Percentiles rank a stretch among this genome's conserved stretches.
These are phyloP conservation scores for Saprolegnia diclina DNA, from an alignment of 352 stramenopile genomes.

Conservation along the genomic window DNA sequence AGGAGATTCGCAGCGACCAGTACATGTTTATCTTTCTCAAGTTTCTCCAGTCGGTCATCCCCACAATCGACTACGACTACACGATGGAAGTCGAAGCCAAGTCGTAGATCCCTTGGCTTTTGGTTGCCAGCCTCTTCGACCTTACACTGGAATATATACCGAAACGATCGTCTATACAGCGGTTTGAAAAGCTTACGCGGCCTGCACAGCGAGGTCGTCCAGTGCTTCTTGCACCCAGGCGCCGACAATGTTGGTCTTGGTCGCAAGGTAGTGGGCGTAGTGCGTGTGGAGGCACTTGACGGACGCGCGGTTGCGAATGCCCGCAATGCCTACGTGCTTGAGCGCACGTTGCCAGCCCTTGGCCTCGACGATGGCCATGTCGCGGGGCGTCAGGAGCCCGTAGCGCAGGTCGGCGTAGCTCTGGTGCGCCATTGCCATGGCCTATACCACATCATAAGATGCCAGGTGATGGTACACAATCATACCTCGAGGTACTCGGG, in stretches of 20 bases:
- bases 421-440: conserved; percentile 42
- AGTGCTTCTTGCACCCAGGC: conserved; percentile 62
- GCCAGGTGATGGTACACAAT: too few relatives aligned
- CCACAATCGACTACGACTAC: conserved; percentile 99
- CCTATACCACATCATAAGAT: conserved; percentile 29
- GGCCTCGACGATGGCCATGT: conserved; percentile 37
- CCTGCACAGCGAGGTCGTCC: conserved; percentile 14
- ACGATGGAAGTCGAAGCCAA: conserved; percentile 94
- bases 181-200: too few relatives aligned
- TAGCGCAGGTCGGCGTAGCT: conserved; percentile 47
- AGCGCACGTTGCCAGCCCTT: conserved; percentile 42
- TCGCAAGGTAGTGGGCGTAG: conserved; percentile 59
- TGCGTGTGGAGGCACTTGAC: conserved; percentile 73
- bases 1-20: conserved; percentile 89
- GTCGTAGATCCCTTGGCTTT: conserved; percentile 8
- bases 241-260: conserved; percentile 48
- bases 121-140: too few relatives aligned
- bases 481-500: conserved; percentile 35
- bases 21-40: conserved; percentile 99
- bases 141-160: too few relatives aligned
- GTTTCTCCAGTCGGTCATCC: conserved; percentile 98
- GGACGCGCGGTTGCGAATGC: conserved; percentile 47
- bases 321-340: conserved; percentile 49
- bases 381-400: conserved; percentile 40
- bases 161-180: neutral